Base-by-base conservation (phyloP, 2,329 filamentous ascomycete species). In the Bipolaris victoriae region DNA sequence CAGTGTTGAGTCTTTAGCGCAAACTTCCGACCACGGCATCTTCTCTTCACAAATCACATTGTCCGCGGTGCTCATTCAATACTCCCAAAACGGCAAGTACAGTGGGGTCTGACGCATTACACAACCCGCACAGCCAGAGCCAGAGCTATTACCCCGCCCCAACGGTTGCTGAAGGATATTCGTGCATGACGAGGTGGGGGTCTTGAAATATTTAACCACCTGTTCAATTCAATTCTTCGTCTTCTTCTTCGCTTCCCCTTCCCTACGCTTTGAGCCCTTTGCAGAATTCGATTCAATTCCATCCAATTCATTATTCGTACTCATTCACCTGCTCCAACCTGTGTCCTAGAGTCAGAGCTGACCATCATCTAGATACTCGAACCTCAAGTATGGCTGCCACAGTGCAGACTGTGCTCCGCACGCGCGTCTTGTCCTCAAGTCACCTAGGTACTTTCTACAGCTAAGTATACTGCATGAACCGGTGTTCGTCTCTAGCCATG, bases 381-480 rank as follows among this genome's bases (percentile, higher is more conserved):
- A 13, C 20, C 46, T 58, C 63, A 68, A 73, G 70, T 73, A 74
- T 73, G 70, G 67, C 62, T 52, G 55, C 61, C 68, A 66, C 51
- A 60, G 68, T 64, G 64, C 68, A 68, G 67, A 69, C 63, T 68
- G 68, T 66, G 62, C 63, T 68, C 67, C 68, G 52, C 49, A 59
- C 65, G 72, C 68, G 57, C 69, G 70, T 63, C 60, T 76, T 76
- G 71, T 76, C 73, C 65, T 58, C 60, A 60, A 64, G 56, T 52
- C 55, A 69, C 72, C 68, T 76, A 76, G 74, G 74, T 76, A 76
- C 65, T 66, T 67, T 73, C 60, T 71, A 62, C 70, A 68, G 58
- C 63, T 70, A 73, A 75, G 74, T 75, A 75, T 74, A 71, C 70
- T 75, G 74, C 75, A 77, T 77, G 75, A 70, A 74, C 75, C 74